Base-by-base conservation (phyloP, 192 early-diverging fungal genomes). In the Gonapodya sp. region DNA sequence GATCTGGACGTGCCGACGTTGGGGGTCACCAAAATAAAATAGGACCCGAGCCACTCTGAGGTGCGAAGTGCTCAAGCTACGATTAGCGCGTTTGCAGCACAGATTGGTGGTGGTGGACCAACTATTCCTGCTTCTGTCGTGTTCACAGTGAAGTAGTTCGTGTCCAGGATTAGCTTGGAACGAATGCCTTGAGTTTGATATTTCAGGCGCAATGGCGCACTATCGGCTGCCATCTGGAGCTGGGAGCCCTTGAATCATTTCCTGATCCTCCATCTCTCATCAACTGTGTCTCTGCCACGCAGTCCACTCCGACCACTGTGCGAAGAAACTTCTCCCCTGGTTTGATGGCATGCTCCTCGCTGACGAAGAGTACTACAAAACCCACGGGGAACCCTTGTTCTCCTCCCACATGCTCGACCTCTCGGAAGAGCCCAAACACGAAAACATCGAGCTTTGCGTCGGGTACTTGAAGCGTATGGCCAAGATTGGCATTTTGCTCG, bases 351-450 rank as follows among this genome's bases (percentile, higher is more conserved):
- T 98, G 96, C 87, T 98, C 78, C 90, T 86, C 36, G 96, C 96
- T 78, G 96, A 98, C 87, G 96, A 97, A 86, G 93, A 88, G 81
- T 96, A 98, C 93, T 98, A 95, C 89, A 93, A 92, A 89, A 85
- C 86, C 82, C 94, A 98, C 87, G 91, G 91, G 83, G 96, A 96
- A 89, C 95, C 96, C 78, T 93, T 98, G 82, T 98, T 96, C 92
- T 95, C 94, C 30, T 96, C 96, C 81, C 96, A 98, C 90, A 98
- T 98, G 96, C 91, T 98, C 78, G 96, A 98, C 91, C 92, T 98
- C 64, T 95, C 94, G 18, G 96, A 97, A 81, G 95, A 97, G 78
- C 87, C 92, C 85, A 96, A 95, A 91, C 93, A 94, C 82, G 93
- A 96, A 84, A 98, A 98, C 92, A 97, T 98, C 80, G 89, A 89